These are phyloP conservation scores for Pichia kudriavzevii DNA, from an alignment of 1,139 yeast species.

Conservation along the genomic window DNA sequence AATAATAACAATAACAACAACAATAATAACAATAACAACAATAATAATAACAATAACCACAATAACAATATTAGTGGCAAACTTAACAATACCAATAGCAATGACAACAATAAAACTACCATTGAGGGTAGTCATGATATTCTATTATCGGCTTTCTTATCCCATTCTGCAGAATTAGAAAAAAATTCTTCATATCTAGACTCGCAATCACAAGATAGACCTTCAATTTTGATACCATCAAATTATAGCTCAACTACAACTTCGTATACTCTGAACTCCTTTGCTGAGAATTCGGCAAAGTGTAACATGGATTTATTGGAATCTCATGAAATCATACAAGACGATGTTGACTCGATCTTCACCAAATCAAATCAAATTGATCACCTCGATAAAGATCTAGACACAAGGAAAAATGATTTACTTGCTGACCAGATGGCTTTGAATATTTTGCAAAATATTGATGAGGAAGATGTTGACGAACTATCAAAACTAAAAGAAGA, in stretches of 20 bases:
- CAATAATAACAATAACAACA: background rate
- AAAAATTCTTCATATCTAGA: too few relatives aligned
- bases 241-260: conserved; percentile 12
- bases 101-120: too few relatives aligned
- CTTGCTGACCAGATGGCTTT: conserved; percentile 29
- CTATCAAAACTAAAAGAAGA: conserved; percentile 24
- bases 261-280: conserved; percentile 2
- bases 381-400: conserved; percentile 24
- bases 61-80: too few relatives aligned
- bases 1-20: background rate
- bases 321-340: conserved; percentile 7
- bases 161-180: too few relatives aligned
- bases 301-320: too few relatives aligned
- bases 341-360: conserved; percentile 21
- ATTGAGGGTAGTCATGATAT: too few relatives aligned
- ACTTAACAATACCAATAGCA: too few relatives aligned
- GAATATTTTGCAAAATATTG: conserved; percentile 23
- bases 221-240: conserved; percentile 6
- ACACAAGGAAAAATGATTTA: conserved; percentile 22
- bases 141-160: too few relatives aligned
- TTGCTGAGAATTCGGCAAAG: background rate
- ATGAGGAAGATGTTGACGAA: conserved; percentile 26
- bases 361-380: conserved; percentile 26
- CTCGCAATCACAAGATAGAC: too few relatives aligned
- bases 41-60: too few relatives aligned